A percentile compares a stretch with the other conserved stretches of the same genome.
phyloP scores from a whole-genome alignment of 2,329 filamentous ascomycete genomes.

The Apiospora marii region DNA sequence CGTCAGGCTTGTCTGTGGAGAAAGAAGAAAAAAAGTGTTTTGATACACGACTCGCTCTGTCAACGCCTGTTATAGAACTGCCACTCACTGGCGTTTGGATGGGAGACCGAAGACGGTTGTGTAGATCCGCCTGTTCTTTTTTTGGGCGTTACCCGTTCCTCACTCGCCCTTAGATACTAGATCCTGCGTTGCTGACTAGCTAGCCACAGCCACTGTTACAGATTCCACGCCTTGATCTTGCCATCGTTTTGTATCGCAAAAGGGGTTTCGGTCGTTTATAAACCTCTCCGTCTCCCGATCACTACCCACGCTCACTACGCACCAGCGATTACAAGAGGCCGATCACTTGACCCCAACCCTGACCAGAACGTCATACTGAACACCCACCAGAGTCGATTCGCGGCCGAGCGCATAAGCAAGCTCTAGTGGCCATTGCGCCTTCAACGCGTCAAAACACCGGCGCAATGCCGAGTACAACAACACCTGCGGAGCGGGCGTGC shows the following conservation, averaged over 20 bases:
- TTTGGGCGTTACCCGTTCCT: conserved; percentile 7
- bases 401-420: conserved; percentile 1
- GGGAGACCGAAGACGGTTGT: background rate
- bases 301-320: background rate
- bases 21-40: background rate
- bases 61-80: background rate
- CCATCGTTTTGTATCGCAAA: conserved; percentile 2
- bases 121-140: conserved; percentile 16
- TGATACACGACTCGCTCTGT: conserved; percentile 14
- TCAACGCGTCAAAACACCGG: conserved; percentile 8
- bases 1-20: conserved; percentile 11
- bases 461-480: conserved; percentile 10
- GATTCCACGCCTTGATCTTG: background rate
- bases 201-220: conserved; percentile 16
- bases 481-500: background rate
- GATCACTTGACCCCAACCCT: background rate
- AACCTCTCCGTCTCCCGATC: background rate
- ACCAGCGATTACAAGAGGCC: background rate
- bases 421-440: conserved; percentile 8
- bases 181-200: conserved; percentile 11
- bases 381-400: background rate
- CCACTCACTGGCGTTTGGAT: background rate
- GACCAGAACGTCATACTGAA: background rate
- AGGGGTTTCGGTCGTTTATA: background rate
- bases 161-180: background rate